A percentile compares a stretch with the other conserved stretches of the same genome.
Evolutionary conservation across 192 early-diverging fungal species (phyloP).

Genomic region (Globomyces pollinis-pini): DNA sequence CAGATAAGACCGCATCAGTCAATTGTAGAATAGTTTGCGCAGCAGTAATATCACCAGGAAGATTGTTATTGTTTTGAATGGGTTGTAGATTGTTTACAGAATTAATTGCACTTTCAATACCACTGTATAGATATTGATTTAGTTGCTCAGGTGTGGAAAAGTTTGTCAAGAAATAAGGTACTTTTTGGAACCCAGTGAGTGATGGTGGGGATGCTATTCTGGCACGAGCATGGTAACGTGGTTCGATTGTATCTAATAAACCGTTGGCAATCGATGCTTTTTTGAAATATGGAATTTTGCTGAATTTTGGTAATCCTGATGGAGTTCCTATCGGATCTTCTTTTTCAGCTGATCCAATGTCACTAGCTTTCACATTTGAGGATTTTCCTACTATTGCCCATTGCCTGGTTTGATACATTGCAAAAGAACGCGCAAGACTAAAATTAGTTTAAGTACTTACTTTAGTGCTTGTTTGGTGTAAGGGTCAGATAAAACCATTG

Average conservation of each 20-base stretch:
- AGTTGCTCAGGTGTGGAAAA: neutral
- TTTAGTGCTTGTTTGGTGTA: constrained; percentile 3
- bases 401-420: constrained; percentile 17
- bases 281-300: constrained; percentile 17
- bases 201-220: constrained; percentile 5
- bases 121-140: neutral
- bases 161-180: constrained; percentile 29
- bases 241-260: constrained; percentile 34
- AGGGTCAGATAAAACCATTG: neutral
- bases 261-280: constrained; percentile 19
- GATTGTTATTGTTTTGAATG: no score
- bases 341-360: constrained; percentile 8
- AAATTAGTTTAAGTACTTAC: neutral
- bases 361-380: constrained; percentile 1
- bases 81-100: constrained; percentile 22
- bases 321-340: neutral
- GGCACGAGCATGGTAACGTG: constrained; percentile 23
- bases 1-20: neutral
- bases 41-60: neutral
- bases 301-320: neutral
- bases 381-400: constrained; percentile 19
- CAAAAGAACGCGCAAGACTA: constrained; percentile 10
- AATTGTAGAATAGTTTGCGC: neutral
- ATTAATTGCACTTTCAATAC: constrained; percentile 6
- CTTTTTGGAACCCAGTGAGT: constrained; percentile 20